Evolutionary conservation across 1,284 basidiomycete genomes (phyloP), one percentile per base, ranked within the genome.

Genomic region (Heliocybe sulcata): DNA sequence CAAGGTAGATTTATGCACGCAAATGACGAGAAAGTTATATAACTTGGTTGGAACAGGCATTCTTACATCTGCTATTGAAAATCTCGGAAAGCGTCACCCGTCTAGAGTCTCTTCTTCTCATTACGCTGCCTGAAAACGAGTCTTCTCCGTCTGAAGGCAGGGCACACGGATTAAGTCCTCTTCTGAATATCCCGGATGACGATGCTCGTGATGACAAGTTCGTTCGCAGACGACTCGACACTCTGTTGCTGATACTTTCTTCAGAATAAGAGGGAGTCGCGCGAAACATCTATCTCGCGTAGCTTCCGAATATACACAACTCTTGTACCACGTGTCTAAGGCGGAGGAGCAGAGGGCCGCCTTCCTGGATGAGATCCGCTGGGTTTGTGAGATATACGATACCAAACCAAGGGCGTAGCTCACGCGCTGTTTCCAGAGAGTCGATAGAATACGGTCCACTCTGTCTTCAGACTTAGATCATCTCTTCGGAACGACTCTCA

Each of bases 251-350:
- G 20, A 26, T 49, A 6, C 22, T 11, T 35, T 16, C 9, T 42
- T 20, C 53, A 87, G 87, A 61, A 68, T 76, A 29, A 78, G 79
- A 54, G 80, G 77, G 2, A 87, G 82, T 59, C 81, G 81, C 27
- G 87, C 88, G 2, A 97, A 97, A 67, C 86, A 93, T 63, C 77
- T 98, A 2, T 80, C 83, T 14, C 83, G 94, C 51, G 89, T 94
- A 14, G 92, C 94, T 11, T 77, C 85, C 11, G 95, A 97, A 69
- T 97, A 95, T 66, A 92, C 83, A 2, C 94, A 98, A 66, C 77
- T 98, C n/a, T 76, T 93, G 33, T 98, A 98, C 67, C 89, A 97
- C 61, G 80, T 85, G 35, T 80, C 83, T 16, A 95, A 97, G 67
- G 92, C 94, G 16, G 77, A 82, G 10, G 73, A 74, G 11, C 86